Evolutionary conservation across 768 basidiomycete genomes (phyloP).

Genomic region (Amyloporia xantha): DNA sequence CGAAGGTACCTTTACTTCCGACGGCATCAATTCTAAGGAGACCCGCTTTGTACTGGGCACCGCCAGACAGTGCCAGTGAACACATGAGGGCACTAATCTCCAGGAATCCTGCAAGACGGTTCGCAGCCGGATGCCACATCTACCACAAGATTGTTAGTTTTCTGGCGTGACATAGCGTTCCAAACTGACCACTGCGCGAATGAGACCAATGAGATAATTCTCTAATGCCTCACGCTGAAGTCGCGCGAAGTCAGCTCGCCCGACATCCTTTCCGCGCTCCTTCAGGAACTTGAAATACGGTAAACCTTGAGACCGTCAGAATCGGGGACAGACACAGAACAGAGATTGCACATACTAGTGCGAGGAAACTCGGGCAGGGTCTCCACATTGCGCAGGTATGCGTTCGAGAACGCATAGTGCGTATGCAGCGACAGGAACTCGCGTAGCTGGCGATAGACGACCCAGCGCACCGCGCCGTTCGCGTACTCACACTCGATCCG

Average conservation of each 20-base stretch:
- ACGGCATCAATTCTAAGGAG: constrained; percentile 56
- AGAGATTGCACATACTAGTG: constrained; percentile 58
- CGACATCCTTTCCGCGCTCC: constrained; percentile 43
- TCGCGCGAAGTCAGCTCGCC: constrained; percentile 71
- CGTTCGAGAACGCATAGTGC: constrained; percentile 83
- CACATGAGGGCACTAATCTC: constrained; percentile 89
- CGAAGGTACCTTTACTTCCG: constrained; percentile 41
- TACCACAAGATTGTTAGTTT: constrained; percentile 23
- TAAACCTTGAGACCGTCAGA: too few relatives aligned
- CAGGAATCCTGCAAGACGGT: constrained; percentile 83
- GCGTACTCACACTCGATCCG: constrained; percentile 96
- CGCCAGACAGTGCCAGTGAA: constrained; percentile 70
- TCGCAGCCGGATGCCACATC: constrained; percentile 96
- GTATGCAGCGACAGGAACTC: constrained; percentile 89
- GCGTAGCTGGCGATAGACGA: constrained; percentile 86
- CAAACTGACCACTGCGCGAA: constrained; percentile 70
- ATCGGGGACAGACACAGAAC: too few relatives aligned
- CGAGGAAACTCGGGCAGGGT: constrained; percentile 89
- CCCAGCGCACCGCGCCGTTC: constrained; percentile 89
- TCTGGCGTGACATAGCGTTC: neutral
- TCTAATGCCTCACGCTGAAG: constrained; percentile 79
- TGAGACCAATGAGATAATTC: constrained; percentile 80
- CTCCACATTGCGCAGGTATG: constrained; percentile 63
- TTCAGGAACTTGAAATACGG: constrained; percentile 87
- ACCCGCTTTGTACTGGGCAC: constrained; percentile 88